Evolutionary conservation across 2,329 filamentous ascomycete genomes (phyloP).

Genomic region (Fusarium dlaminii): DNA sequence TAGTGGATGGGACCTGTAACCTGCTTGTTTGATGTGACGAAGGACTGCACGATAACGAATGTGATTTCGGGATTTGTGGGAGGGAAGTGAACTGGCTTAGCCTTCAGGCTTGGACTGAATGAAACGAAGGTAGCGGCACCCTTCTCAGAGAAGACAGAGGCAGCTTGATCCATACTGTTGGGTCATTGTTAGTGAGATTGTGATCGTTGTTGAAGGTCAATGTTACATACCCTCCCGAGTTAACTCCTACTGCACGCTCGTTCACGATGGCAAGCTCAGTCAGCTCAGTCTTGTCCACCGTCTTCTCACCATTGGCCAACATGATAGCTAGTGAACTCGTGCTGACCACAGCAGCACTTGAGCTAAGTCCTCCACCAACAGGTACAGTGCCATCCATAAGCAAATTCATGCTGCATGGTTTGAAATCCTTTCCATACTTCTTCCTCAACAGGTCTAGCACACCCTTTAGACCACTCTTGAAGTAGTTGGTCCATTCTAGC

Average conservation of each 20-base stretch:
- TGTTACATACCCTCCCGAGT: constrained; percentile 82
- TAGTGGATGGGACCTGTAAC: constrained; percentile 94
- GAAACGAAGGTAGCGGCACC: constrained; percentile 90
- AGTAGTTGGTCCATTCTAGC: constrained; percentile 98
- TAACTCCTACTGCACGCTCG: constrained; percentile 93
- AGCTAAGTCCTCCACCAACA: constrained; percentile 89
- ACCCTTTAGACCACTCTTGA: constrained; percentile 88
- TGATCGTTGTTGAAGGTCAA: not conserved
- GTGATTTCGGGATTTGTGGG: constrained; percentile 82
- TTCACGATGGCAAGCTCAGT: constrained; percentile 94
- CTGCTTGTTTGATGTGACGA: constrained; percentile 93
- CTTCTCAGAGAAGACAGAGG: constrained; percentile 89
- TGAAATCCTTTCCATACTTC: constrained; percentile 69
- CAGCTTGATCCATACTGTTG: constrained; percentile 91
- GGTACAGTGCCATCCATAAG: constrained; percentile 93
- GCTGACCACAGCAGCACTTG: constrained; percentile 92
- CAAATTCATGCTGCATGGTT: constrained; percentile 80
- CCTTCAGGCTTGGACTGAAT: constrained; percentile 82
- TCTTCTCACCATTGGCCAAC: constrained; percentile 80
- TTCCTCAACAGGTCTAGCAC: constrained; percentile 81
- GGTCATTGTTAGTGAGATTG: constrained; percentile 23
- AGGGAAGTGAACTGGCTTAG: constrained; percentile 83
- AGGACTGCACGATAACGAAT: constrained; percentile 94
- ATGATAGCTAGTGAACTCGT: constrained; percentile 89
- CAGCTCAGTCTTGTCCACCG: constrained; percentile 89